Evolutionary conservation across 2,329 filamentous ascomycete species (phyloP).

Genomic region (Neofusicoccum sp.): DNA sequence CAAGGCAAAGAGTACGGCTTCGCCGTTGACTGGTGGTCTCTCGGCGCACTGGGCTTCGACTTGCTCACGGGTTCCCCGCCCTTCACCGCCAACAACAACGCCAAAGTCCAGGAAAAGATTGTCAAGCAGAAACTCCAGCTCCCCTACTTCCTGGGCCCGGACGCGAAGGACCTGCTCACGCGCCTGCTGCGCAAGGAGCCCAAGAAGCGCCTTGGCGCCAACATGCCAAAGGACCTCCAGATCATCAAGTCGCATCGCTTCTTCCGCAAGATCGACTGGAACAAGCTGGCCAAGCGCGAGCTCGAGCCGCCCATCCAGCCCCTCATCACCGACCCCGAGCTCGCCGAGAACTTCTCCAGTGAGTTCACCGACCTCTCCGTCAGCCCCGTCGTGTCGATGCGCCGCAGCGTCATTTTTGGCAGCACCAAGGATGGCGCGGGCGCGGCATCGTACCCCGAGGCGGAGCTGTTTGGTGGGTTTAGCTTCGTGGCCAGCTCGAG

Average conservation of each 20-base stretch:
- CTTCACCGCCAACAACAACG: constrained; percentile 85
- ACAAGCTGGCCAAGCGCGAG: constrained; percentile 76
- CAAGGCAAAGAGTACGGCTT: constrained; percentile 86
- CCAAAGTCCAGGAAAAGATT: constrained; percentile 95
- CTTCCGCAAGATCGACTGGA: constrained; percentile 97
- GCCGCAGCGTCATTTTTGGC: constrained; percentile 19
- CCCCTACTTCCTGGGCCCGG: constrained; percentile 85
- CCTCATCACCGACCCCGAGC: constrained; percentile 89
- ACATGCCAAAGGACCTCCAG: constrained; percentile 83
- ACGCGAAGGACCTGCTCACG: constrained; percentile 91
- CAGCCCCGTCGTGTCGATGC: constrained; percentile 58
- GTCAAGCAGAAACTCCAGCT: constrained; percentile 85
- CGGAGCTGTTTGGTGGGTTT: constrained; percentile 53
- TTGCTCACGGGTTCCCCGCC: constrained; percentile 89
- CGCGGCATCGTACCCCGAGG: constrained; percentile 32
- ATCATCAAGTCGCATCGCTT: constrained; percentile 91
- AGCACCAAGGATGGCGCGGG: constrained; percentile 24
- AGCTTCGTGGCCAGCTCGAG: constrained; percentile 54
- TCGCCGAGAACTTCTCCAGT: constrained; percentile 93
- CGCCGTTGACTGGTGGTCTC: constrained; percentile 97
- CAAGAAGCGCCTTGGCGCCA: constrained; percentile 79
- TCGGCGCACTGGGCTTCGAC: constrained; percentile 89
- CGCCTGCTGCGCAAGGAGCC: constrained; percentile 90
- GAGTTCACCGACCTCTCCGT: constrained; percentile 87
- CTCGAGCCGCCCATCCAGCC: constrained; percentile 86